These are phyloP conservation scores for Rhynchosporium secalis DNA, from an alignment of 2,329 filamentous ascomycete genomes.

Conservation along the genomic window DNA sequence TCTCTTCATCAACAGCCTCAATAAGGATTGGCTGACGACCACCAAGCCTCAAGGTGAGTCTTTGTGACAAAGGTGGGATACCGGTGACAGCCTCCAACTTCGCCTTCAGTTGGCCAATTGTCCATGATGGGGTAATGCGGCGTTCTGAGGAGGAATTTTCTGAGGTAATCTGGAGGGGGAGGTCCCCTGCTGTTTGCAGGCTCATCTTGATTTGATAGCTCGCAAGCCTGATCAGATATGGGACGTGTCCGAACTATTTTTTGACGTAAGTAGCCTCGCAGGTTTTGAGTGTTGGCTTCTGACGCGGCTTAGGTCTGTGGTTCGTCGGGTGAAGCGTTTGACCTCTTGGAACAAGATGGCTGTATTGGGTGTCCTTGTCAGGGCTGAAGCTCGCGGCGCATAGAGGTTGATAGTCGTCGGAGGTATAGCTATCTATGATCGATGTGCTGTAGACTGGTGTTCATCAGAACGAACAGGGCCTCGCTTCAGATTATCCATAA, in stretches of 20 bases:
- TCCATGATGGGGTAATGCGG: conserved; percentile 90
- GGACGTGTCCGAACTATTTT: neutral
- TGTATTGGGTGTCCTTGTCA: neutral
- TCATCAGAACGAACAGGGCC: conserved; percentile 5
- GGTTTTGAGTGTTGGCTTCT: neutral
- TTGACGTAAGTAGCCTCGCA: conserved; percentile 12
- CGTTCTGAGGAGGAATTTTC: conserved; percentile 82
- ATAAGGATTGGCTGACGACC: conserved; percentile 63
- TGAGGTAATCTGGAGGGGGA: conserved; percentile 73
- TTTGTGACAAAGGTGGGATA: conserved; percentile 78
- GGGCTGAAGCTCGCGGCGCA: conserved; percentile 10
- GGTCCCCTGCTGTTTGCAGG: conserved; percentile 61
- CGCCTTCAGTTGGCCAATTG: conserved; percentile 76
- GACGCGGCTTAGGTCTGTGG: conserved; percentile 13
- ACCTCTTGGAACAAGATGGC: neutral
- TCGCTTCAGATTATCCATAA: neutral
- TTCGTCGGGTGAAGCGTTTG: conserved; percentile 4
- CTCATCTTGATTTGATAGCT: conserved; percentile 28
- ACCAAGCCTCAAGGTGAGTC: conserved; percentile 68
- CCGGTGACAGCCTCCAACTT: conserved; percentile 94
- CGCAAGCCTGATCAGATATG: conserved; percentile 18
- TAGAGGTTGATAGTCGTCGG: neutral
- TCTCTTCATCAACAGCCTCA: conserved; percentile 72
- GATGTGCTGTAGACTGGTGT: conserved; percentile 1
- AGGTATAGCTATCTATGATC: too few relatives aligned